phyloP scores from a whole-genome alignment of 768 basidiomycete species.

The Naganishia vishniacii region DNA sequence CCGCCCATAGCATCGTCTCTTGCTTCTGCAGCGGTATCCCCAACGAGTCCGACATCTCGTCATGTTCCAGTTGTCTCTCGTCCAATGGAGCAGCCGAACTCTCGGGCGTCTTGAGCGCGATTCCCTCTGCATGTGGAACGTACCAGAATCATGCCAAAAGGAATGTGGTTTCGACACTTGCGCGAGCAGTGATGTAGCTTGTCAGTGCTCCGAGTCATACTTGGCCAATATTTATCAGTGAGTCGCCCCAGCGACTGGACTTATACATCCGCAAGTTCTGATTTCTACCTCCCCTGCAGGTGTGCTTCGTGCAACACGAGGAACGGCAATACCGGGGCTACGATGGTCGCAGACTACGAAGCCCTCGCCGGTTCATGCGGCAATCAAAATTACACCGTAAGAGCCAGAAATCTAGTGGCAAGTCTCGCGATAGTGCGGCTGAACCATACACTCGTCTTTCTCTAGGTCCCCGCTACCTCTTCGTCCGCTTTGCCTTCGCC shows the following conservation, averaged over 20 bases:
- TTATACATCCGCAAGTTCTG: neutral
- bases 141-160: constrained; percentile 39
- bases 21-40: constrained; percentile 47
- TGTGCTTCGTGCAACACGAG: constrained; percentile 47
- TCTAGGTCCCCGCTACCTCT: constrained; percentile 31
- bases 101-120: constrained; percentile 1
- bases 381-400: constrained; percentile 43
- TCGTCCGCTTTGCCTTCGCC: constrained; percentile 35
- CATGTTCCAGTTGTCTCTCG: constrained; percentile 42
- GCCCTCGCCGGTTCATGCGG: constrained; percentile 40
- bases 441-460: neutral
- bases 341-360: constrained; percentile 43
- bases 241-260: neutral
- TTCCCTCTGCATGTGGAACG: constrained; percentile 3
- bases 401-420: neutral
- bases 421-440: neutral
- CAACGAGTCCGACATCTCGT: constrained; percentile 33
- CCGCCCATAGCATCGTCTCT: constrained; percentile 35
- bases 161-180: constrained; percentile 43
- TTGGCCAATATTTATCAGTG: constrained; percentile 44
- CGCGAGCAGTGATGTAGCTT: constrained; percentile 37
- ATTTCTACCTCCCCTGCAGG: constrained; percentile 2
- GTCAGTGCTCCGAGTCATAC: constrained; percentile 44
- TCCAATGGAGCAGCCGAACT: constrained; percentile 38
- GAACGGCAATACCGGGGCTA: constrained; percentile 45